Evolutionary conservation across 805 yeast genomes (phyloP), one percentile per base, ranked within the genome.

Genomic region (Metschnikowia santaceciliae): DNA sequence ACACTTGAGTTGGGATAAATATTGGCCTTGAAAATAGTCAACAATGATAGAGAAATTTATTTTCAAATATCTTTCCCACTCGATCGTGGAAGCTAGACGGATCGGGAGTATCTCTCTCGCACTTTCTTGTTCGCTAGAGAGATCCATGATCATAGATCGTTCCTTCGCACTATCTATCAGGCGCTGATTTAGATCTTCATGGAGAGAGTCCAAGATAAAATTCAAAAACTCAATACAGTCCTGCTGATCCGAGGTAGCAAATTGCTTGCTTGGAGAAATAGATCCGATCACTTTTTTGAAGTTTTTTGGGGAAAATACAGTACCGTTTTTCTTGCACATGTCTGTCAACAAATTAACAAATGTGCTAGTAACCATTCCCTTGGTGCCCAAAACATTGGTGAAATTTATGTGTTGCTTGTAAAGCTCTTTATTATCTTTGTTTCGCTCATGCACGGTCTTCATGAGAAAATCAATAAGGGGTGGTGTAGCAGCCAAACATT

Each of bases 1-100:
- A 67, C 98, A 91, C 59, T 75, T 79, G 60, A 91, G 72, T 48
- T 81, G 84, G n/a, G 95, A 87, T 45, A 86, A 77, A 60, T 85
- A 87, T 67, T 91, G 97, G 1, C 97, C 98, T 63, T 89, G 96
- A 64, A 89, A 89, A 47, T 82, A 77, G 57, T 88, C 91, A 2
- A 88, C 94, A 22, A 91, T 78, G 1, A 84, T 76, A 37, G 96
- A 89, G 56, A 85, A 83, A 63, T 91, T 90, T 19, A 88, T 78
- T 51, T 82, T 83, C 49, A 89, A 70, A 63, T 90, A 90, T 51
- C 95, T 72, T 61, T 88, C 96, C 98, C 98, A 91, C 64, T 91
- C 97, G 46, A 90, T 81, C 0, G 94, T 80, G 0, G 96, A 84
- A 0, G 96, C 97, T 23, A 87, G 73, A 51, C 96, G 75, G 2